A percentile compares a stretch with the other conserved stretches of the same genome.
These are phyloP conservation scores for Chaetomidium leptoderma DNA, from an alignment of 495 filamentous ascomycete species.

Conservation along the genomic window DNA sequence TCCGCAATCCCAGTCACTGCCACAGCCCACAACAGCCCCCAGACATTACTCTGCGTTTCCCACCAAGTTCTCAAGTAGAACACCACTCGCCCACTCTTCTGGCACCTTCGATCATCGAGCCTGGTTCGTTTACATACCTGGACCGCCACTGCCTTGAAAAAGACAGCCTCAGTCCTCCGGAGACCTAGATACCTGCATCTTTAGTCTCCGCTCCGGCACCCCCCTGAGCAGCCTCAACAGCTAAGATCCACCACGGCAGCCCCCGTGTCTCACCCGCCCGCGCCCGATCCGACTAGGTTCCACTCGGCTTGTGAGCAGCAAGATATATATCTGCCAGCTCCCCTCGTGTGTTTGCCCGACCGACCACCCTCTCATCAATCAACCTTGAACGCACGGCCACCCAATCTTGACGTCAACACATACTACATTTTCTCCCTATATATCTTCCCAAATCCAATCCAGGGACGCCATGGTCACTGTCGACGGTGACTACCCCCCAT, in stretches of 20 bases:
- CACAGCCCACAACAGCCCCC: neutral
- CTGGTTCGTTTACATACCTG: neutral
- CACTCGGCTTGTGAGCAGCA: neutral
- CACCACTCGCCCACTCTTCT: neutral
- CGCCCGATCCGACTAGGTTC: neutral
- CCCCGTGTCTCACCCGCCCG: slow-evolving; percentile 6
- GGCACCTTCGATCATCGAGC: neutral
- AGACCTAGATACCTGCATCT: neutral
- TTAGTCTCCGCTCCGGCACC: neutral
- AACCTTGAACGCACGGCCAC: neutral
- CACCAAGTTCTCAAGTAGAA: neutral
- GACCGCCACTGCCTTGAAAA: neutral
- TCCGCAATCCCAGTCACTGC: neutral
- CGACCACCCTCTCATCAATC: neutral
- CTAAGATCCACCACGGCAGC: slow-evolving; percentile 3
- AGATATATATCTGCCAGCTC: slow-evolving; percentile 15
- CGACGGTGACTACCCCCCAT: neutral
- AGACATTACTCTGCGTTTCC: neutral
- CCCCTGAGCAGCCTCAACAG: neutral
- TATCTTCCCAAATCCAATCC: neutral
- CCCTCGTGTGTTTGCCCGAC: neutral
- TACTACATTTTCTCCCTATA: neutral
- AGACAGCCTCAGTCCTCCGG: neutral
- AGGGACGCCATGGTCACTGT: slow-evolving; percentile 18
- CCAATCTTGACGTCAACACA: neutral